Base-by-base conservation (phyloP, 1,284 basidiomycete species). In the Puccinia novopanici region DNA sequence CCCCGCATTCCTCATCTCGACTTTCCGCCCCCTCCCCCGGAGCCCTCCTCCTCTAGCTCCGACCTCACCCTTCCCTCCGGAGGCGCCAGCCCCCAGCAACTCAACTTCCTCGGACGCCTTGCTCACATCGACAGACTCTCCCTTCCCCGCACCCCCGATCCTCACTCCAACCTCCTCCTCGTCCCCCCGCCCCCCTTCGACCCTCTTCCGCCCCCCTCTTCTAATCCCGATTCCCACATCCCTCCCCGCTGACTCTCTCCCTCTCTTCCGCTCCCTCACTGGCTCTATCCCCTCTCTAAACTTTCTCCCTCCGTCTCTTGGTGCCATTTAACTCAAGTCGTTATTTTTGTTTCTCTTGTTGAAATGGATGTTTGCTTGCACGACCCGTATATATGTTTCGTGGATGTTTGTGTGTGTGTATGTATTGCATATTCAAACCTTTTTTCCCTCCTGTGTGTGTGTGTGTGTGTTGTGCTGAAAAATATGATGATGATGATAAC, bases 111-210 rank as follows among this genome's bases (percentile, higher is more conserved):
- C 10, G 48, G 42, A 6, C 10, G 42, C 1, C 6, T 68, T 9
- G 67, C n/a, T 3, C 48, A 48, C 30, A 17, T 73, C 37, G 6
- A 37, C 13, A 8, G 30, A 4, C 50, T 57, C 10, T 30, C 30
- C 17, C 30, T 70, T 22, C 24, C 34, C 24, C 50, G 45, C 10
- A 45, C 65, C 13, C 57, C 74, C 55, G 50, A 55, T 15, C 74
- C 30, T 3, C 42, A n/a, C 12, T n/a, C 34, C 55, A n/a, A 37
- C 24, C 12, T 9, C 17, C 27, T 8, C 34, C 10, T n/a, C n/a
- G n/a, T 27, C 3, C 57, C 74, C 40, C 74, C 61, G 1, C 67
- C 55, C 34, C 24, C 55, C n/a, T 63, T 75, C 48, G 54, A 57
- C 12, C n/a, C 6, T 52, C 70, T 34, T 70, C 37, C 17, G 30